These are phyloP conservation scores for Wickerhamiella slavikovae DNA, from an alignment of 805 yeast species.

Conservation along the genomic window DNA sequence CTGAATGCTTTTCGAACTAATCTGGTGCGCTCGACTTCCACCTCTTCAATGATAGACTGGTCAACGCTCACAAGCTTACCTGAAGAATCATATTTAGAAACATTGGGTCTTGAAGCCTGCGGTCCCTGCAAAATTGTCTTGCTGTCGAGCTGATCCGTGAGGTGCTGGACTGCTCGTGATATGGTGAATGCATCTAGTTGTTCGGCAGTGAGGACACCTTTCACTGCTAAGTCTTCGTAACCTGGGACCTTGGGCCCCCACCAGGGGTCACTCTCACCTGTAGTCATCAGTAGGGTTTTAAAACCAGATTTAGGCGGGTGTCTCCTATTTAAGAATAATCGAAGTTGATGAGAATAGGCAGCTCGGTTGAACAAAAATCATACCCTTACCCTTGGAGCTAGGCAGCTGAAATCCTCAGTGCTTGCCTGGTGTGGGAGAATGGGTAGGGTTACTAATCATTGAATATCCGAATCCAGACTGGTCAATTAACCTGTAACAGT, in stretches of 20 bases:
- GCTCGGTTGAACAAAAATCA: too few relatives aligned
- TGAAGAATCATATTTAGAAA: constrained; percentile 65
- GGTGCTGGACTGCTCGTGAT: constrained; percentile 59
- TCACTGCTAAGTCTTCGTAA: constrained; percentile 9
- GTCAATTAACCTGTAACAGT: too few relatives aligned
- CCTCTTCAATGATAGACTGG: constrained; percentile 37
- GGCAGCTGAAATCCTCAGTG: too few relatives aligned
- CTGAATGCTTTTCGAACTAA: constrained; percentile 58
- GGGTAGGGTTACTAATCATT: too few relatives aligned
- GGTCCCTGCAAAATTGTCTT: constrained; percentile 21
- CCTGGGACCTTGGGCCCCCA: neutral
- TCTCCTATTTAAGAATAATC: too few relatives aligned
- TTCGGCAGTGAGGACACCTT: constrained; percentile 42
- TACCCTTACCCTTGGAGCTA: too few relatives aligned
- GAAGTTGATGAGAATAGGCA: too few relatives aligned
- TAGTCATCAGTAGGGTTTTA: too few relatives aligned
- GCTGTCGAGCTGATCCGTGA: constrained; percentile 36
- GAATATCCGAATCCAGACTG: too few relatives aligned
- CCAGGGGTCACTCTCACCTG: too few relatives aligned
- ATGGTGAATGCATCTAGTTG: constrained; percentile 54
- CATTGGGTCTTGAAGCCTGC: constrained; percentile 67
- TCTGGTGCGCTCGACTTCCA: constrained; percentile 63
- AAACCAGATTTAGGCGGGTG: too few relatives aligned
- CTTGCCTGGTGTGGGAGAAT: too few relatives aligned
- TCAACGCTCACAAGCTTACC: constrained; percentile 81